phyloP scores from a whole-genome alignment of 371 early-diverging fungal species.

The Coemansia sp. region DNA sequence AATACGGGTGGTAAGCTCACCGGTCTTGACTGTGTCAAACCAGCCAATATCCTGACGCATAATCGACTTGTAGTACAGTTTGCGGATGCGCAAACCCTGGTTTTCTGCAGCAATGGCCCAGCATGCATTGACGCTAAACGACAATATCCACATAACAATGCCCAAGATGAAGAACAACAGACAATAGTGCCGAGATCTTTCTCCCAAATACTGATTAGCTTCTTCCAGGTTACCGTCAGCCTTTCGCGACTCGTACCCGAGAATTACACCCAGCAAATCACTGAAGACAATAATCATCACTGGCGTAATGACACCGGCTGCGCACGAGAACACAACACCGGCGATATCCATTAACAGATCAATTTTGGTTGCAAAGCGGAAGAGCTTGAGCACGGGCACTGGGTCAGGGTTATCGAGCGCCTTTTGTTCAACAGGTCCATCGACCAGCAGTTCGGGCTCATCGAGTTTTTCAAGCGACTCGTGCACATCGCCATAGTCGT shows the following conservation, averaged over 20 bases:
- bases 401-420: conserved; percentile 8
- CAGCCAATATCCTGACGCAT: conserved; percentile 82
- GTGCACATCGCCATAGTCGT: neutral
- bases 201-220: conserved; percentile 26
- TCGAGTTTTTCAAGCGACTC: conserved; percentile 4
- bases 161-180: conserved; percentile 39
- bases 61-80: conserved; percentile 59
- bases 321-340: conserved; percentile 50
- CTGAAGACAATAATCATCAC: conserved; percentile 49
- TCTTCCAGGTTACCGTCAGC: neutral
- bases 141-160: conserved; percentile 31
- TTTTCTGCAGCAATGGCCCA: conserved; percentile 59
- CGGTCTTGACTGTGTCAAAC: conserved; percentile 82
- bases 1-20: conserved; percentile 79
- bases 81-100: conserved; percentile 63
- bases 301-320: conserved; percentile 47
- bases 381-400: conserved; percentile 36
- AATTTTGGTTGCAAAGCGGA: conserved; percentile 46
- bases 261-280: conserved; percentile 20
- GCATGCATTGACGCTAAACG: conserved; percentile 52
- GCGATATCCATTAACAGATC: conserved; percentile 42
- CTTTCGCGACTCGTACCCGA: neutral
- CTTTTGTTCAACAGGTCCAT: neutral
- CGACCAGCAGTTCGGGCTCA: neutral
- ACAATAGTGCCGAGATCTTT: conserved; percentile 37